Evolutionary conservation across 2,329 filamentous ascomycete species (phyloP), one percentile per base, ranked within the genome.

Genomic region (Lasiodiplodia gonubiensis): DNA sequence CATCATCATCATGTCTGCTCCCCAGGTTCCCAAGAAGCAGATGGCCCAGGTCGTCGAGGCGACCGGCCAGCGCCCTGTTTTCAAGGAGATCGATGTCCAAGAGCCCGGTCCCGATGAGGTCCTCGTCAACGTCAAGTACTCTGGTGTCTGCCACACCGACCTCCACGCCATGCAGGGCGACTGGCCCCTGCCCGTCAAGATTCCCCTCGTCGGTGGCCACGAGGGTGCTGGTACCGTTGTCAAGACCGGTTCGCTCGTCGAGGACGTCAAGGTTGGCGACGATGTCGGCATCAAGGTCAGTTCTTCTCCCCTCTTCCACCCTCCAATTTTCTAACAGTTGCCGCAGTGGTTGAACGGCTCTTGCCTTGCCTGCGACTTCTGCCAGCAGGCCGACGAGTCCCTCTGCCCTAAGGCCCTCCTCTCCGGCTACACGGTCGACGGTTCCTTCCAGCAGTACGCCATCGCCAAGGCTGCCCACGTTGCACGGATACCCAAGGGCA

Each of bases 341-440:
- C n/a, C 61, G 80, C 25, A 67, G 84, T 97, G 93, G 93, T 85
- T 97, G 76, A 95, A 97, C 80, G 92, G 92, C 70, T 90, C 91
- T 55, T 97, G 94, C 81, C 84, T 97, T 70, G 80, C 85, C 71
- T 98, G 94, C 83, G 86, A 88, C 73, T 97, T 92, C 86, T 97
- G 94, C 84, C 39, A 49, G 60, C 86, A 89, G 72, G 80, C 87
- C 57, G 91, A 97, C 73, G 94, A 97, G 82, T 90, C 92, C 2
- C 89, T 97, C 6, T 98, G 94, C 83, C 80, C 86, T 18, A 83
- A 91, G 68, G 88, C 92, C 30, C 82, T 86, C 42, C 87, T 97
- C 49, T 96, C 93, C 0, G 94, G 94, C 67, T 97, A 96, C 86
- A 96, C 92, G 4, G 93, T 97, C 77, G 92, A 97, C 78, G 94